Percentiles rank a stretch among this genome's conserved stretches.
These are phyloP conservation scores for Mortierella sp. DNA, from an alignment of 371 early-diverging fungal genomes.

Conservation along the genomic window DNA sequence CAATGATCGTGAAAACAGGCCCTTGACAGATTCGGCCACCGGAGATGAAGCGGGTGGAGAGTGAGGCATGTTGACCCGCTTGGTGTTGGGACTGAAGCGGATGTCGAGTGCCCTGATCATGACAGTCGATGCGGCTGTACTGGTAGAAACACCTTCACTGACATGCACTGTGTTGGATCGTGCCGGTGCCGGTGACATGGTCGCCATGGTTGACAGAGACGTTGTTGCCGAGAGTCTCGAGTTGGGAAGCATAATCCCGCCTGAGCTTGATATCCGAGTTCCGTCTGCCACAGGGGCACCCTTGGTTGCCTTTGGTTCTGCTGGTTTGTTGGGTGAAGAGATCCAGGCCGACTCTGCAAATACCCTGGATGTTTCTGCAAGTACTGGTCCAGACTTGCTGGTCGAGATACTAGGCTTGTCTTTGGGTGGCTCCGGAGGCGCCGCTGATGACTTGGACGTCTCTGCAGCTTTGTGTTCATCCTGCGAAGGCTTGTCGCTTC, in stretches of 20 bases:
- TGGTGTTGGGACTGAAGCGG: slow-evolving; percentile 18
- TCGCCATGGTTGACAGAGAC: slow-evolving; percentile 40
- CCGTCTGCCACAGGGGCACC: slow-evolving; percentile 3
- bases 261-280: slow-evolving; percentile 14
- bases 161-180: slow-evolving; percentile 31
- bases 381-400: slow-evolving; percentile 34
- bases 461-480: slow-evolving; percentile 6
- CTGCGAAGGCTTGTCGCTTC: slow-evolving; percentile 1
- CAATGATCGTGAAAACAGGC: slow-evolving; percentile 25
- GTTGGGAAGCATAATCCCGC: slow-evolving; percentile 14
- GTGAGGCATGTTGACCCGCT: background rate
- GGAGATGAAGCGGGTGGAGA: slow-evolving; percentile 18
- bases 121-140: background rate
- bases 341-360: slow-evolving; percentile 49
- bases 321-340: slow-evolving; percentile 20
- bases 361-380: slow-evolving; percentile 42
- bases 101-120: slow-evolving; percentile 31
- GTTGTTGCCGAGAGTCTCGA: slow-evolving; percentile 37
- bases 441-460: background rate
- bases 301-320: slow-evolving; percentile 12
- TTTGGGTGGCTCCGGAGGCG: background rate
- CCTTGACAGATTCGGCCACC: slow-evolving; percentile 11
- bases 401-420: slow-evolving; percentile 29
- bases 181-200: slow-evolving; percentile 37
- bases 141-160: background rate